These are phyloP conservation scores for Plasmodium berghei DNA, from an alignment of 169 alveolate genomes.

Conservation along the genomic window DNA sequence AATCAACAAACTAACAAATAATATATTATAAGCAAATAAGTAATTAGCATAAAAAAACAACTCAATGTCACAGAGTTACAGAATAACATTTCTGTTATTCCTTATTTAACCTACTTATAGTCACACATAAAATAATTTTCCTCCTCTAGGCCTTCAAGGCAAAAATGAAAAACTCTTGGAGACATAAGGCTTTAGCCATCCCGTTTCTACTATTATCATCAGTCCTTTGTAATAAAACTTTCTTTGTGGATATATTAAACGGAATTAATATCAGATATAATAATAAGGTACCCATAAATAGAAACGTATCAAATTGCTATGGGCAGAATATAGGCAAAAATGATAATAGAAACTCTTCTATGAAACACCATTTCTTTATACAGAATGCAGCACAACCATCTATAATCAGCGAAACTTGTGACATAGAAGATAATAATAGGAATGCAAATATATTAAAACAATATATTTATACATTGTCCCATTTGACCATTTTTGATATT, in stretches of 20 bases:
- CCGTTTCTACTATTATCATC: no score
- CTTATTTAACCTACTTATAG: no score
- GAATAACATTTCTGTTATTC: no score
- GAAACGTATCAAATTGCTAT: background rate
- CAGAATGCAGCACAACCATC: constrained; percentile 15
- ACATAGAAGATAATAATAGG: background rate
- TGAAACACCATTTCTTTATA: background rate
- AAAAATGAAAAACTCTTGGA: no score
- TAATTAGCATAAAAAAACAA: no score
- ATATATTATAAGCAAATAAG: no score
- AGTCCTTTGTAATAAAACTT: constrained; percentile 26
- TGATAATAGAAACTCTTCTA: constrained; percentile 12
- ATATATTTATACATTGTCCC: constrained; percentile 65
- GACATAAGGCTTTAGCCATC: no score
- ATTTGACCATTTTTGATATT: constrained; percentile 47
- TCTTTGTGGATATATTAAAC: constrained; percentile 38
- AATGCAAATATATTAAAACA: constrained; percentile 50
- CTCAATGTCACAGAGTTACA: no score
- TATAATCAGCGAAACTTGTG: background rate
- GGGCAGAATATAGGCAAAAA: background rate
- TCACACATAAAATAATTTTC: no score
- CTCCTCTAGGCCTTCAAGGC: no score
- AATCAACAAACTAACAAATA: no score
- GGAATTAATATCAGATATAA: constrained; percentile 32
- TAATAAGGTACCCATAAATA: constrained; percentile 26